Conservation (phyloP, 495 filamentous ascomycete genomes). For the Hypoxylon crocopeplum region DNA sequence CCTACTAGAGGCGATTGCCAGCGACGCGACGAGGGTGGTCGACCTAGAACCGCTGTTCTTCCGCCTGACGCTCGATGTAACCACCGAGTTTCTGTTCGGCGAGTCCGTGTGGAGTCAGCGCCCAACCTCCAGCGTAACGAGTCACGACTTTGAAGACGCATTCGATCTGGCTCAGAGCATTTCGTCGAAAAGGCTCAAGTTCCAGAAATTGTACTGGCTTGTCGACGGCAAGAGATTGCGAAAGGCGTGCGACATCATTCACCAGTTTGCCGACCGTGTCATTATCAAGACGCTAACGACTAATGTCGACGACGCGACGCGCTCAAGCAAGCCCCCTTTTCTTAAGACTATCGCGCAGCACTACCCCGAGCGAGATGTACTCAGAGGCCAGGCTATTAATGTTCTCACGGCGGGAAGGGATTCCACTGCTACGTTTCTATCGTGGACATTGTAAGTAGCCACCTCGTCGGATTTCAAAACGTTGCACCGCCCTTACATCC, state of each 20-base stretch:
- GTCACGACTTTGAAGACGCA: conserved; percentile 23
- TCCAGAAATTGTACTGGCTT: conserved; percentile 49
- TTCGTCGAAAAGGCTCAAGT: conserved; percentile 39
- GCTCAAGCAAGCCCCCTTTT: conserved; percentile 20
- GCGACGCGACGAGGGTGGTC: conserved; percentile 25
- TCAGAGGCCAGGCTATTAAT: conserved; percentile 43
- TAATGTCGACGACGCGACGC: background rate
- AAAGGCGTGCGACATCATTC: conserved; percentile 42
- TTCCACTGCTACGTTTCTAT: conserved; percentile 49
- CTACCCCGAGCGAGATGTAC: conserved; percentile 20
- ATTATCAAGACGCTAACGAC: conserved; percentile 32
- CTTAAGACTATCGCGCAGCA: conserved; percentile 25
- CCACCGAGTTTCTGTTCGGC: conserved; percentile 78
- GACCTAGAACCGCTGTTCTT: conserved; percentile 73
- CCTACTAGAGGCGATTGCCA: conserved; percentile 42
- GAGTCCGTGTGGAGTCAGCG: conserved; percentile 52
- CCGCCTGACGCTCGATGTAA: conserved; percentile 68
- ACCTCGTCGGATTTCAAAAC: background rate
- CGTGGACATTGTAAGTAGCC: conserved; percentile 47
- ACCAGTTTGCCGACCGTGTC: conserved; percentile 43
- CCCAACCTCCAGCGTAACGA: conserved; percentile 23
- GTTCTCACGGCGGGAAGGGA: conserved; percentile 48
- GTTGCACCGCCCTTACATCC: background rate
- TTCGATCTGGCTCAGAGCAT: conserved; percentile 42
- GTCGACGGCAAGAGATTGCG: conserved; percentile 39